Conservation (phyloP, 441 rosid species). For the Jatropha podagrica region DNA sequence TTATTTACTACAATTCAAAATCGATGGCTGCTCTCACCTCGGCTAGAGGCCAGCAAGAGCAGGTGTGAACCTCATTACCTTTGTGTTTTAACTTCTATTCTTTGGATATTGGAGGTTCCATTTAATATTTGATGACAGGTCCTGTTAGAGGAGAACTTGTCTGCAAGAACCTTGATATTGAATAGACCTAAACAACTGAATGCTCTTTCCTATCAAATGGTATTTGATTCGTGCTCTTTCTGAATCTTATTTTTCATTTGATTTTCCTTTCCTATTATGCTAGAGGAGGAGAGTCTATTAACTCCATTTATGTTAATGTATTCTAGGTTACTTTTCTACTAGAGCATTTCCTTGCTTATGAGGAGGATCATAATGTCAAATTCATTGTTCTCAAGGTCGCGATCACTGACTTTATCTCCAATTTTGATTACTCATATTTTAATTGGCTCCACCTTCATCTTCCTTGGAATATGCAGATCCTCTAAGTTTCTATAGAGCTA, state of each 20-base stretch:
- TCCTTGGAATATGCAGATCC: neutral
- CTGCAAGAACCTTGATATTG: constrained; percentile 50
- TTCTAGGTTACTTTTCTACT: constrained; percentile 49
- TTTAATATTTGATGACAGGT: constrained; percentile 31
- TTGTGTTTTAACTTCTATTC: neutral
- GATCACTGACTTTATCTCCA: neutral
- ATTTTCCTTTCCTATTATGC: neutral
- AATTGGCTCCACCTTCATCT: neutral
- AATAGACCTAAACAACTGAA: constrained; percentile 73
- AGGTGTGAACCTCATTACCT: neutral
- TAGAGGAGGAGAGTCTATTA: neutral
- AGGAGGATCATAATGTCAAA: constrained; percentile 51
- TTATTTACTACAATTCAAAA: neutral
- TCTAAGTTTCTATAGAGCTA: neutral
- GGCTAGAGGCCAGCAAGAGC: constrained; percentile 11
- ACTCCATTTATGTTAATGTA: constrained; percentile 2
- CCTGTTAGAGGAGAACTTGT: constrained; percentile 56
- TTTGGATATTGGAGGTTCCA: neutral
- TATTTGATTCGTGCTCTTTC: constrained; percentile 11
- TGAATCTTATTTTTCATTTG: too few species aligned
- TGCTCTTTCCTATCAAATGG: constrained; percentile 66
- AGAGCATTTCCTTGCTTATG: constrained; percentile 53
- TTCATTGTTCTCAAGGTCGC: constrained; percentile 66
- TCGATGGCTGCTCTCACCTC: constrained; percentile 17
- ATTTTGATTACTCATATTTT: neutral